Evolutionary conservation across 2,329 filamentous ascomycete species (phyloP).

Genomic region (Ophiocordyceps australis): DNA sequence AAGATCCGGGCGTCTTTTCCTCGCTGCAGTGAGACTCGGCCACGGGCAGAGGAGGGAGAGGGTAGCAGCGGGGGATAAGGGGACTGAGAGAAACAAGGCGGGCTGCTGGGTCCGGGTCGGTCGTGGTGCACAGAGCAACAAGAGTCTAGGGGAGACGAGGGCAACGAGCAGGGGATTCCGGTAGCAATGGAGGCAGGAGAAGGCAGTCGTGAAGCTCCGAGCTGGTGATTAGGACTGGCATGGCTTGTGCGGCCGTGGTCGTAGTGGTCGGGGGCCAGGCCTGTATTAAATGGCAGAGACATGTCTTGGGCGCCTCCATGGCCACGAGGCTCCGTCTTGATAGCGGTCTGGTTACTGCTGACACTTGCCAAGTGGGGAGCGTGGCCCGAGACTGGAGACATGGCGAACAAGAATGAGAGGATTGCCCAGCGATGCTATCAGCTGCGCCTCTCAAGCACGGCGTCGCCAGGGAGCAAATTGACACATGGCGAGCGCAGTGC

Average conservation of each 20-base stretch:
- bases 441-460: conserved; percentile 1
- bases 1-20: not conserved
- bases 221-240: conserved; percentile 7
- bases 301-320: conserved; percentile 6
- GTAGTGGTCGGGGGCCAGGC: conserved; percentile 5
- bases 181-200: conserved; percentile 8
- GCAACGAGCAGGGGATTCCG: conserved; percentile 4
- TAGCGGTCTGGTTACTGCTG: conserved; percentile 2
- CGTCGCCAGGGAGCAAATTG: conserved; percentile 2
- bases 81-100: not conserved
- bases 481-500: conserved; percentile 4
- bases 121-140: conserved; percentile 1
- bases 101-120: conserved; percentile 1
- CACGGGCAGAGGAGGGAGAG: not conserved
- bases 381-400: conserved; percentile 3
- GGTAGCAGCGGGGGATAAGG: not conserved
- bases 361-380: conserved; percentile 3
- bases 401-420: too few relatives aligned
- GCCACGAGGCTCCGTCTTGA: conserved; percentile 5
- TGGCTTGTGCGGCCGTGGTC: conserved; percentile 6
- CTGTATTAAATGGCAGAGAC: conserved; percentile 7
- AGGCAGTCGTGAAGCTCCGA: conserved; percentile 9
- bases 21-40: not conserved
- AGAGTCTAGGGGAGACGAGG: conserved; percentile 1
- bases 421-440: conserved; percentile 3